Percentiles rank a stretch among this genome's conserved stretches.
Evolutionary conservation across 169 alveolate genomes (phyloP).

Genomic region (Plasmodium malariae): DNA sequence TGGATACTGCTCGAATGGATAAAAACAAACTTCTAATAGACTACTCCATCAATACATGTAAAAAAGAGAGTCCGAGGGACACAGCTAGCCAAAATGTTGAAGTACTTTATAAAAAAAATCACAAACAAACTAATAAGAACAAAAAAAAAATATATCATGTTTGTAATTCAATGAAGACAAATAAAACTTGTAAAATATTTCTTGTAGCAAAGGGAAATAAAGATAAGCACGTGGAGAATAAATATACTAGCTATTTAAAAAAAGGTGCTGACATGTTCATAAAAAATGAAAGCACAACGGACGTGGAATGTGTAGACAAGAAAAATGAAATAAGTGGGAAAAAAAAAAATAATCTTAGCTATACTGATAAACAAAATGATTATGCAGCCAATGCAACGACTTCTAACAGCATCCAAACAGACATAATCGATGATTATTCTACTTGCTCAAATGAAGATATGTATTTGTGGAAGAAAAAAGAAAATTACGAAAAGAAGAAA

Average conservation of each 20-base stretch:
- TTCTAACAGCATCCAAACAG: slow-evolving; percentile 3
- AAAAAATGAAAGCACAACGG: neutral
- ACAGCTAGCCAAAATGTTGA: neutral
- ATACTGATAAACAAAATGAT: neutral
- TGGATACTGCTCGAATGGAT: neutral
- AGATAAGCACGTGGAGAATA: neutral
- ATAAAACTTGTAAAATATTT: slow-evolving; percentile 18
- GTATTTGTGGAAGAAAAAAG: slow-evolving; percentile 24
- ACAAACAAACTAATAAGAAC: neutral
- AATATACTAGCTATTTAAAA: neutral
- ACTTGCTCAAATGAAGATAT: slow-evolving; percentile 40
- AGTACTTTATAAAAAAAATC: neutral
- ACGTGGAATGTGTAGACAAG: neutral
- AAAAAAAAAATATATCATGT: neutral
- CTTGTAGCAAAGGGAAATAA: slow-evolving; percentile 9
- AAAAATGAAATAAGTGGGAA: neutral
- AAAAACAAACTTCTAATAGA: neutral
- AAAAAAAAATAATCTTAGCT: neutral
- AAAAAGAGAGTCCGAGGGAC: neutral
- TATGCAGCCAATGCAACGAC: neutral
- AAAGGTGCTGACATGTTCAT: neutral
- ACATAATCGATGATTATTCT: slow-evolving; percentile 27
- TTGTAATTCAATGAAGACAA: neutral
- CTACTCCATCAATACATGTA: neutral
- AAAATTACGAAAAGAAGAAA: slow-evolving; percentile 2